phyloP scores from a whole-genome alignment of 805 yeast genomes.

The Blastobotrys americana region DNA sequence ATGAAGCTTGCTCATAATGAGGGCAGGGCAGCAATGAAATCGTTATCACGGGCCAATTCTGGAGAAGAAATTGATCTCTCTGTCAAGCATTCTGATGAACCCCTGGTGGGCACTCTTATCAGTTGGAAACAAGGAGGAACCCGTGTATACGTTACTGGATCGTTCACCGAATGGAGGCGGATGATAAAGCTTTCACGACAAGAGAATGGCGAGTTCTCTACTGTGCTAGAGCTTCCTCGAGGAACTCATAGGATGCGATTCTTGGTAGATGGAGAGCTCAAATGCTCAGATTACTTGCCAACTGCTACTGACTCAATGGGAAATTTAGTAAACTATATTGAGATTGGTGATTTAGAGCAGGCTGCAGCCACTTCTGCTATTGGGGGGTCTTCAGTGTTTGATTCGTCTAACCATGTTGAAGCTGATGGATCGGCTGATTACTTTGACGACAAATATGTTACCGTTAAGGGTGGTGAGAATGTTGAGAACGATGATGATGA shows the following conservation, averaged over 20 bases:
- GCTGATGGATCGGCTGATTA: conserved; percentile 8
- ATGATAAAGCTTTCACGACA: conserved; percentile 74
- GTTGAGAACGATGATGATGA: conserved; percentile 54
- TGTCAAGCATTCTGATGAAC: conserved; percentile 11
- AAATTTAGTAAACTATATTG: conserved; percentile 80
- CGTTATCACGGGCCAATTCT: conserved; percentile 25
- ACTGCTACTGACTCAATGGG: conserved; percentile 97
- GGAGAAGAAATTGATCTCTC: conserved; percentile 27
- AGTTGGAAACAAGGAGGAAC: conserved; percentile 96
- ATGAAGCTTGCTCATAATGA: conserved; percentile 34
- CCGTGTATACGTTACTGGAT: conserved; percentile 92
- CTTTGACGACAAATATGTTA: conserved; percentile 9
- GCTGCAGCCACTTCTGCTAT: conserved; percentile 6
- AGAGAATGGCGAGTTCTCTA: conserved; percentile 30
- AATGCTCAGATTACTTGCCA: conserved; percentile 80
- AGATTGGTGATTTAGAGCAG: conserved; percentile 22
- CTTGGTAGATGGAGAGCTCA: conserved; percentile 84
- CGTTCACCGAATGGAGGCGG: conserved; percentile 97
- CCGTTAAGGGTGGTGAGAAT: conserved; percentile 33
- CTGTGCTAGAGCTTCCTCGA: conserved; percentile 46
- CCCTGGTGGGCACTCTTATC: conserved; percentile 49
- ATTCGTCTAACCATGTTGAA: neutral
- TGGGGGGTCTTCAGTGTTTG: conserved; percentile 1
- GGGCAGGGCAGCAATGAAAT: conserved; percentile 22
- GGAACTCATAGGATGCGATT: conserved; percentile 92